Percentiles rank a stretch among this genome's conserved stretches.
phyloP scores from a whole-genome alignment of 441 rosid genomes.

The Pelargonium fulgidum region DNA sequence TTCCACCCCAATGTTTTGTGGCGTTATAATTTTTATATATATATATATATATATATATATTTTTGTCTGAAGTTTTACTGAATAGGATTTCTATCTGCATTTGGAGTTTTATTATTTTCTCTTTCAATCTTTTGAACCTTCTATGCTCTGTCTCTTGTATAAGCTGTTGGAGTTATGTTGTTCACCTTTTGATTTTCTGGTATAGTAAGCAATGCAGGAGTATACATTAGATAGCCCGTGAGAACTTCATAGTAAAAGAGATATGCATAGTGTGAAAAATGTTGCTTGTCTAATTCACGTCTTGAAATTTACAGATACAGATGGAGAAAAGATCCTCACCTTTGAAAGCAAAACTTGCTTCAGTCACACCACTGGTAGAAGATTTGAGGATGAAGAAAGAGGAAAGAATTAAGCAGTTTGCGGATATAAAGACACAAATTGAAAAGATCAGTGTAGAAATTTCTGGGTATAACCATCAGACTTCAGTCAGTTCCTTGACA shows the following conservation, averaged over 20 bases:
- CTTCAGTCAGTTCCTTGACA: slow-evolving; percentile 35
- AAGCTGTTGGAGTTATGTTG: not conserved
- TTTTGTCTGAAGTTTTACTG: not conserved
- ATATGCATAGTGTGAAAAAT: not conserved
- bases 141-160: not conserved
- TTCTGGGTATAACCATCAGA: slow-evolving; percentile 48
- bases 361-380: slow-evolving; percentile 70
- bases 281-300: slow-evolving; percentile 5
- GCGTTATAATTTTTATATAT: no score
- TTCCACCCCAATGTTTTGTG: no score
- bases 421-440: slow-evolving; percentile 62
- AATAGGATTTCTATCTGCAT: not conserved
- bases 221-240: not conserved
- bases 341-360: slow-evolving; percentile 74
- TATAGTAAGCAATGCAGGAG: not conserved
- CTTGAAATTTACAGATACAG: slow-evolving; percentile 39
- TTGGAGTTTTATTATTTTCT: not conserved
- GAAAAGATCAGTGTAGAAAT: slow-evolving; percentile 84
- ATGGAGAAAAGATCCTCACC: slow-evolving; percentile 49
- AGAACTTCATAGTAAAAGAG: not conserved
- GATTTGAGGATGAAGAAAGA: slow-evolving; percentile 73
- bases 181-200: not conserved
- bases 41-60: no score
- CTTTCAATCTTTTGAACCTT: slow-evolving; percentile 1
- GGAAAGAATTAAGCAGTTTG: slow-evolving; percentile 56